Conservation (phyloP, 2,329 filamentous ascomycete genomes). For the Arthroderma sp. region DNA sequence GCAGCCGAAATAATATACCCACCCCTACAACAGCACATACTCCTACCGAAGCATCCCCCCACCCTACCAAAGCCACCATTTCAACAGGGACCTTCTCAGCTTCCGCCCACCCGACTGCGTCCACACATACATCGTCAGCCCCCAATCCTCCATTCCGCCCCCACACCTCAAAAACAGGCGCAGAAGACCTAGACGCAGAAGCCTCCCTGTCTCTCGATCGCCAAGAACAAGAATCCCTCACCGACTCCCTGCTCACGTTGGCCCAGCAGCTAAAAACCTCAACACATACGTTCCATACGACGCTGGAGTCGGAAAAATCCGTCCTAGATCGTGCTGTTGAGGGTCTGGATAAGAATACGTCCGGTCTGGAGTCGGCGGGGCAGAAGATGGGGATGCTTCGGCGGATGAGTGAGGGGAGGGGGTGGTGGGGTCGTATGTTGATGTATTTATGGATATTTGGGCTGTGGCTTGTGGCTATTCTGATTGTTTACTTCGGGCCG, state of each 20-base stretch:
- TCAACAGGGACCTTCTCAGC: slow-evolving; percentile 11
- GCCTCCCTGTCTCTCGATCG: slow-evolving; percentile 64
- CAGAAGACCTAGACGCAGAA: slow-evolving; percentile 43
- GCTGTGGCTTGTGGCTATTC: slow-evolving; percentile 62
- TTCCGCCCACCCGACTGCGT: background rate
- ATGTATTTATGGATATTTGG: slow-evolving; percentile 75
- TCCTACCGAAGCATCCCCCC: background rate
- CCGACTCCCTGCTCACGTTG: slow-evolving; percentile 67
- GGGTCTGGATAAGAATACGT: slow-evolving; percentile 64
- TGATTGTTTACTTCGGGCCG: slow-evolving; percentile 74
- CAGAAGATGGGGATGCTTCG: slow-evolving; percentile 64
- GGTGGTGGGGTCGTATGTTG: slow-evolving; percentile 73
- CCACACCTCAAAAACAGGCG: background rate
- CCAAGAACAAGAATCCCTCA: slow-evolving; percentile 70
- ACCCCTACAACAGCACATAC: slow-evolving; percentile 7
- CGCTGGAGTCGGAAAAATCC: slow-evolving; percentile 62
- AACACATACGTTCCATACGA: slow-evolving; percentile 57
- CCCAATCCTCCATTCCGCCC: slow-evolving; percentile 8
- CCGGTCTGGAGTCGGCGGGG: slow-evolving; percentile 63
- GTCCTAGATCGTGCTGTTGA: slow-evolving; percentile 58
- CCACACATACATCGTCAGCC: slow-evolving; percentile 19
- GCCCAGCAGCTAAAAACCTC: slow-evolving; percentile 65
- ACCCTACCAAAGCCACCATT: slow-evolving; percentile 13
- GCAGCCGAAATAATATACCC: slow-evolving; percentile 18
- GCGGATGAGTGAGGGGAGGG: slow-evolving; percentile 74